Conservation (phyloP, 2,329 filamentous ascomycete genomes). For the Fusarium beomiforme region DNA sequence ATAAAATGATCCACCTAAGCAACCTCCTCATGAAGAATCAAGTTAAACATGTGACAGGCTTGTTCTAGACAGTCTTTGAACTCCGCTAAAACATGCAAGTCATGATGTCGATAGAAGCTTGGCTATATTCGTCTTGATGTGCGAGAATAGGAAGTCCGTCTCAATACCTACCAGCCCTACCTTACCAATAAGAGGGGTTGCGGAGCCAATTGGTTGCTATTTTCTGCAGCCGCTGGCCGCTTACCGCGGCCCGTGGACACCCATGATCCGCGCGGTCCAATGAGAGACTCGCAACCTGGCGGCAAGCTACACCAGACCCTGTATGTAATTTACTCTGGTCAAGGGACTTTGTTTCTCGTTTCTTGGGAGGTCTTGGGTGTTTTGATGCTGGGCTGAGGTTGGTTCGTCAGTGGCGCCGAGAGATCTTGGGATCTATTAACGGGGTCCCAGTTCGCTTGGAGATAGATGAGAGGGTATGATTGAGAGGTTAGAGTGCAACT, state of each 20-base stretch:
- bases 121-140: neutral
- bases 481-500: slow-evolving; percentile 2
- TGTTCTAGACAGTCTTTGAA: neutral
- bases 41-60: slow-evolving; percentile 11
- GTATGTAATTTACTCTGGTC: slow-evolving; percentile 13
- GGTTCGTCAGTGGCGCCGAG: slow-evolving; percentile 22
- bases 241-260: slow-evolving; percentile 33
- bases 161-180: slow-evolving; percentile 7
- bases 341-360: slow-evolving; percentile 28
- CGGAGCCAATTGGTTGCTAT: slow-evolving; percentile 39
- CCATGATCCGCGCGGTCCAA: slow-evolving; percentile 31
- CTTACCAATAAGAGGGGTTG: slow-evolving; percentile 21
- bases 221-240: slow-evolving; percentile 44
- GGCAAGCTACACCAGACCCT: slow-evolving; percentile 9
- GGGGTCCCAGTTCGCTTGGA: neutral
- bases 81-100: slow-evolving; percentile 34
- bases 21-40: neutral
- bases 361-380: slow-evolving; percentile 19
- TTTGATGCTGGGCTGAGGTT: slow-evolving; percentile 21
- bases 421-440: slow-evolving; percentile 28
- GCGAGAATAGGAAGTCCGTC: slow-evolving; percentile 9
- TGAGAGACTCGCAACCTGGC: neutral
- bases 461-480: slow-evolving; percentile 4
- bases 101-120: slow-evolving; percentile 25
- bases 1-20: slow-evolving; percentile 31